Base-by-base conservation (phyloP, 768 basidiomycete species). In the Boletus patriciae region DNA sequence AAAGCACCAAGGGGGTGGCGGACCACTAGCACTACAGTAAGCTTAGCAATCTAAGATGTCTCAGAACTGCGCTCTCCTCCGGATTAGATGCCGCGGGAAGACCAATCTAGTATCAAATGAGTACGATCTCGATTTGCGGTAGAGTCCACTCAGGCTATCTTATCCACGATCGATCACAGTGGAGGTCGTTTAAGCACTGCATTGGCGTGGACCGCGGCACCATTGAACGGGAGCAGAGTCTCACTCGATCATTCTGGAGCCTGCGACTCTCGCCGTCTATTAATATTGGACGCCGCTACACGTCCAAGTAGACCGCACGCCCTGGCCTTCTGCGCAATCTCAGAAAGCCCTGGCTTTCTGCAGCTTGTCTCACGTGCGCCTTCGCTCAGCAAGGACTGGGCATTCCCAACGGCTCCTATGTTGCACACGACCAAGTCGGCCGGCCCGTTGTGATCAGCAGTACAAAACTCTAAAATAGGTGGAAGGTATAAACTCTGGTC, bases 271-370 rank as follows among this genome's bases (percentile, higher is more conserved):
- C 37, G 40, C 40, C 36, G 51, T 50, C 36, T 63, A 53, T 50
- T 63, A 54, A 63, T 59, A 31, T 40, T 40, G 42, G 46, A 48
- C n/a, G 37, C 37, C 25, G 46, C 10, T 47, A 25, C 50, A 48
- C 19, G 37, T 34, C 23, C 18, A 23, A 27, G 33, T 10, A 49
- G 41, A 47, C 44, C 34, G 18, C 41, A 58, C 27, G 15, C n/a
- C 38, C 41, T 31, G 19, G 19, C 15, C 25, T 15, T 52, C 44
- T 19, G 51, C 44, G 31, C 36, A 37, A 16, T 36, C 13, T 3
- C 34, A 36, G 15, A 36, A 29, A 13, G 33, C 7, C 16, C 37
- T 15, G 36, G 37, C 37, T 23, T 21, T 31, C 16, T 15, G 37
- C n/a, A 50, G n/a, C 6, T 11, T 21, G 25, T 36, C 46, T 58